Percentiles rank a stretch among this genome's conserved stretches.
phyloP scores from a whole-genome alignment of 441 rosid species.

The Populus hybrid region DNA sequence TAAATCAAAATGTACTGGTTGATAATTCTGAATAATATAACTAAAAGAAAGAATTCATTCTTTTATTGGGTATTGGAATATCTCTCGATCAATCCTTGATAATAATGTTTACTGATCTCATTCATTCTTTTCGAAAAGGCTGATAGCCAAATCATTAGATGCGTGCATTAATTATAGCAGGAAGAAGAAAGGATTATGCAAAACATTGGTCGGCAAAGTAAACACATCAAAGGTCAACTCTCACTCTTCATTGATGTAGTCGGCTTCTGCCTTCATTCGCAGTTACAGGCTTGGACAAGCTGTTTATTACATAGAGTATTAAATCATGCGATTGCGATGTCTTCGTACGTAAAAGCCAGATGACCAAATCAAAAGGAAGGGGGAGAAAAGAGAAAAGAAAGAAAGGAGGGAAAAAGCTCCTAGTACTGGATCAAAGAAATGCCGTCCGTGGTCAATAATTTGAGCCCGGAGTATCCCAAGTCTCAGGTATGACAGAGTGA shows the following conservation, averaged over 20 bases:
- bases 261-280: neutral
- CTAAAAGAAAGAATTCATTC: neutral
- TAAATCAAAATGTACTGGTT: neutral
- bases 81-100: neutral
- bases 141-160: neutral
- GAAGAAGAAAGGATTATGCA: no score
- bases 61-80: neutral
- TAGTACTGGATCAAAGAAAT: neutral
- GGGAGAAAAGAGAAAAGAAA: neutral
- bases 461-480: conserved; percentile 56
- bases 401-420: neutral
- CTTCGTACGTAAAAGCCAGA: neutral
- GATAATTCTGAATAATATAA: neutral
- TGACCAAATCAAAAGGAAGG: neutral
- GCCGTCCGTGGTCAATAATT: conserved; percentile 24
- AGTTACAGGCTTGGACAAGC: neutral
- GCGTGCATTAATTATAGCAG: no score
- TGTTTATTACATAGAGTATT: neutral
- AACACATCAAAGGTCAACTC: no score
- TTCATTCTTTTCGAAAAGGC: neutral
- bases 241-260: no score
- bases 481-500: conserved; percentile 47
- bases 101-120: no score
- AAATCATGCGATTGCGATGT: neutral
- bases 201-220: no score